These are phyloP conservation scores for Massarina eburnea DNA, from an alignment of 2,329 filamentous ascomycete genomes.

Conservation along the genomic window DNA sequence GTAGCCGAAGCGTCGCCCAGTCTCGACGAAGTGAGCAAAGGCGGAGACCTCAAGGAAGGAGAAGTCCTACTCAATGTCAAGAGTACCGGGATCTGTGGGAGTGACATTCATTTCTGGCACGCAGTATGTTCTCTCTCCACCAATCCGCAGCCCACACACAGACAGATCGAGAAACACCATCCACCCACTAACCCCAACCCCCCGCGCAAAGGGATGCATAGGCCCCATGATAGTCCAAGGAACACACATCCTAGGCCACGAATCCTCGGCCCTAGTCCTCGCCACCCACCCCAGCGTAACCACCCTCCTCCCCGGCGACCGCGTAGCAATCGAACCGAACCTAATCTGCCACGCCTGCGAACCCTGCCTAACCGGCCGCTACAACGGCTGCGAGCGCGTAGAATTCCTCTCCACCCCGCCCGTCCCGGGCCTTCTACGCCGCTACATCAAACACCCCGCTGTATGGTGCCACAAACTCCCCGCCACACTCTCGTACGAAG, in stretches of 20 bases:
- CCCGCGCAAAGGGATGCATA: conserved; percentile 67
- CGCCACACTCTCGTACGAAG: conserved; percentile 80
- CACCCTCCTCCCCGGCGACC: conserved; percentile 78
- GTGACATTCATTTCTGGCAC: conserved; percentile 96
- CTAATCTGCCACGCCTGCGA: conserved; percentile 90
- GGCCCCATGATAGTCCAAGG: conserved; percentile 91
- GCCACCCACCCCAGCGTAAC: conserved; percentile 80
- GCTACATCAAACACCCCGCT: conserved; percentile 94
- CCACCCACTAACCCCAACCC: background rate
- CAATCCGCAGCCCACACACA: background rate
- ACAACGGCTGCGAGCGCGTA: conserved; percentile 90
- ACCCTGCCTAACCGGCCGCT: conserved; percentile 86
- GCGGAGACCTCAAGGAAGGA: conserved; percentile 71
- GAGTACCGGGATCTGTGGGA: conserved; percentile 96
- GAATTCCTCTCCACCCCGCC: conserved; percentile 89
- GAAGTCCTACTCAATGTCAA: conserved; percentile 88
- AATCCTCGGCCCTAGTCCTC: conserved; percentile 81
- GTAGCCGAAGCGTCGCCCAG: conserved; percentile 76
- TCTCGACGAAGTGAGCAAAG: conserved; percentile 70
- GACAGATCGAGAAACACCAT: no score
- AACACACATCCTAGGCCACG: conserved; percentile 91
- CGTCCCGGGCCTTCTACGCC: conserved; percentile 79
- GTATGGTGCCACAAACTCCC: conserved; percentile 97
- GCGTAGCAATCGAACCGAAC: conserved; percentile 92
- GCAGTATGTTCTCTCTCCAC: conserved; percentile 52